Percentiles rank a stretch among this genome's conserved stretches.
phyloP scores from a whole-genome alignment of 208 protist species.

The Porcisia hertigi region DNA sequence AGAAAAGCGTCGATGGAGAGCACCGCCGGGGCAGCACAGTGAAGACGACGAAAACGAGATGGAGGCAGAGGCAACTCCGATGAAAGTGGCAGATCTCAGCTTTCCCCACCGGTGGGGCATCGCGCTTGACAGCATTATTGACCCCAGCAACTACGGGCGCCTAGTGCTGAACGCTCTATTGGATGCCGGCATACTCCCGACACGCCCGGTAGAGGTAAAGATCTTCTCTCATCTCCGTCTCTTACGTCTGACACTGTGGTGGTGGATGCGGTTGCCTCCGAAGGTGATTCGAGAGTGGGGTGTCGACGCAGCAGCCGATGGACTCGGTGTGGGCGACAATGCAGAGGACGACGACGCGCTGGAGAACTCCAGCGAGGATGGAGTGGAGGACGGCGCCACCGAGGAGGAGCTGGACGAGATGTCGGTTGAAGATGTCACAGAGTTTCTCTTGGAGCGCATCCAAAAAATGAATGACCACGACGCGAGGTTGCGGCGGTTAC shows the following conservation, averaged over 20 bases:
- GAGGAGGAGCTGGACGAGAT: slow-evolving; percentile 23
- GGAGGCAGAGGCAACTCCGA: neutral
- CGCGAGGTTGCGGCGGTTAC: neutral
- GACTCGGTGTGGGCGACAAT: slow-evolving; percentile 19
- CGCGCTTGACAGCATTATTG: slow-evolving; percentile 31
- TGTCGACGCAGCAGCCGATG: slow-evolving; percentile 22
- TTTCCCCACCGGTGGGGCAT: slow-evolving; percentile 20
- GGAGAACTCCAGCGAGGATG: slow-evolving; percentile 10
- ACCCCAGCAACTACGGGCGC: slow-evolving; percentile 26
- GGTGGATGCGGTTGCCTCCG: slow-evolving; percentile 54
- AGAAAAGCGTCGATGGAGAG: slow-evolving; percentile 23
- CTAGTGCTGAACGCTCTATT: slow-evolving; percentile 41
- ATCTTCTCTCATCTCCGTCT: slow-evolving; percentile 33
- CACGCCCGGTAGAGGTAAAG: slow-evolving; percentile 33
- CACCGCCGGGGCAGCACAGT: slow-evolving; percentile 8
- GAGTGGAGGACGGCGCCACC: slow-evolving; percentile 25
- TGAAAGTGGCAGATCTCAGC: neutral
- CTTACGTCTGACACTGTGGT: slow-evolving; percentile 66
- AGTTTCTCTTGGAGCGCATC: slow-evolving; percentile 17
- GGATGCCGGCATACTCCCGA: slow-evolving; percentile 47
- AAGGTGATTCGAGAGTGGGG: slow-evolving; percentile 49
- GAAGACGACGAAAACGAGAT: slow-evolving; percentile 4
- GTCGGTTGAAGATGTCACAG: slow-evolving; percentile 17
- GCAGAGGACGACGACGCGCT: slow-evolving; percentile 3
- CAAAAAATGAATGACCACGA: slow-evolving; percentile 1